Conservation (phyloP, 2,329 filamentous ascomycete genomes). For the Aschersonia sp. region DNA sequence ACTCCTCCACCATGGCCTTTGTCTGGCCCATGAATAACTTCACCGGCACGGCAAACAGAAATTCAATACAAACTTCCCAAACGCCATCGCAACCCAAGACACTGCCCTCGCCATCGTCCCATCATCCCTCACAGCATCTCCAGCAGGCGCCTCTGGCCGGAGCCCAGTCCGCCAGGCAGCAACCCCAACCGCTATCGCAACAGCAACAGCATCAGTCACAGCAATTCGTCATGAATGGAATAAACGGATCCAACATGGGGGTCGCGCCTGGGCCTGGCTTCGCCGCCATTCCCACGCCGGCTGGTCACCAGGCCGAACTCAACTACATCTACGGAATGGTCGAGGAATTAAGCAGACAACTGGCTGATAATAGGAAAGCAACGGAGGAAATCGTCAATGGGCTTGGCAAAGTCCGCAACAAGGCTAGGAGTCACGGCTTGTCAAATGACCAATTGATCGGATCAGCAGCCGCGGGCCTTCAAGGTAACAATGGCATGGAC, state of each 20-base stretch:
- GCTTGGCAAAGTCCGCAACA: constrained; percentile 44
- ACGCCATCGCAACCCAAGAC: constrained; percentile 5
- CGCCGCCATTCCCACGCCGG: constrained; percentile 41
- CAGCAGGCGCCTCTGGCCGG: constrained; percentile 6
- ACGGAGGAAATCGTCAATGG: constrained; percentile 51
- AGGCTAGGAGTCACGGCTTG: constrained; percentile 34
- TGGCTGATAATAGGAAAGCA: constrained; percentile 44
- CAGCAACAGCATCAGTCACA: constrained; percentile 4
- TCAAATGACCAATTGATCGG: constrained; percentile 44
- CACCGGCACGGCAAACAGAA: constrained; percentile 1
- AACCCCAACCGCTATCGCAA: constrained; percentile 2
- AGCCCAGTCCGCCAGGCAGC: background rate
- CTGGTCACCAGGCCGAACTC: constrained; percentile 52
- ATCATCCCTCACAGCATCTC: constrained; percentile 4
- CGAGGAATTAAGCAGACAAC: constrained; percentile 48
- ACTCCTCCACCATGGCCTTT: constrained; percentile 5
- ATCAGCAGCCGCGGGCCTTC: constrained; percentile 39
- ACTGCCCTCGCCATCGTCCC: constrained; percentile 3
- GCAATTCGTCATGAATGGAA: constrained; percentile 27
- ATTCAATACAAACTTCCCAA: constrained; percentile 4
- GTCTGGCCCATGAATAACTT: constrained; percentile 1
- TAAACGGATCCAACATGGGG: constrained; percentile 30
- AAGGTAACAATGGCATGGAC: constrained; percentile 23
- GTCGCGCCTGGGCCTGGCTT: constrained; percentile 11
- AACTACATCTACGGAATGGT: constrained; percentile 56